These are phyloP conservation scores for Phytopythium litorale DNA, from an alignment of 352 stramenopile species.

Conservation along the genomic window DNA sequence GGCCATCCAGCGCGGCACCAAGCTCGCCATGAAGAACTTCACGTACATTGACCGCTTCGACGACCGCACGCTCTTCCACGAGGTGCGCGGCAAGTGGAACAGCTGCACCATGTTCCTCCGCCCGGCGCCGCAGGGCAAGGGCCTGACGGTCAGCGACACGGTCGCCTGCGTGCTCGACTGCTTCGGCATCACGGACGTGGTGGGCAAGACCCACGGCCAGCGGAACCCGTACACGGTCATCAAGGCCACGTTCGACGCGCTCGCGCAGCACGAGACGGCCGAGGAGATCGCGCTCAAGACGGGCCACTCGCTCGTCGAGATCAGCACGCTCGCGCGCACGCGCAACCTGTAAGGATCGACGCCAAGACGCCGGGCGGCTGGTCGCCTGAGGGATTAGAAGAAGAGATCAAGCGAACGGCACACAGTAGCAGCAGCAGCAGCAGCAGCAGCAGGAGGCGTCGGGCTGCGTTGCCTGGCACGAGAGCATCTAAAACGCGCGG, in stretches of 20 bases:
- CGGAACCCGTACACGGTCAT: slow-evolving; percentile 95
- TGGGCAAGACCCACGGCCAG: slow-evolving; percentile 92
- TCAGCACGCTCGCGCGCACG: slow-evolving; percentile 68
- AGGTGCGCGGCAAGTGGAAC: slow-evolving; percentile 95
- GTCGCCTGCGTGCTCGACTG: slow-evolving; percentile 80
- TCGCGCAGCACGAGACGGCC: slow-evolving; percentile 92
- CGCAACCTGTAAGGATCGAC: slow-evolving; percentile 53
- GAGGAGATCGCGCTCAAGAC: slow-evolving; percentile 94
- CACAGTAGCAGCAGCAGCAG: background rate
- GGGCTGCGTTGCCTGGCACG: background rate
- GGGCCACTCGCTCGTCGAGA: slow-evolving; percentile 77
- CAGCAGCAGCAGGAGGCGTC: background rate
- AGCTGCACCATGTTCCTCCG: slow-evolving; percentile 91
- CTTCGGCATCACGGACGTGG: slow-evolving; percentile 93
- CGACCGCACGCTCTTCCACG: slow-evolving; percentile 87
- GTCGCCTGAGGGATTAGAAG: background rate
- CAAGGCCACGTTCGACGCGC: slow-evolving; percentile 93
- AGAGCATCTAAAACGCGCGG: background rate
- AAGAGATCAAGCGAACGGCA: background rate
- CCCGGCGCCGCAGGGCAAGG: slow-evolving; percentile 66
- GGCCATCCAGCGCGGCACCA: slow-evolving; percentile 86
- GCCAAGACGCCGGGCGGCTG: background rate
- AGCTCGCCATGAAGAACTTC: slow-evolving; percentile 91
- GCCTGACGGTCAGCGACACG: slow-evolving; percentile 75
- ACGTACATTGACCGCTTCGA: slow-evolving; percentile 95